A percentile compares a stretch with the other conserved stretches of the same genome.
phyloP scores from a whole-genome alignment of 257 asterid species.

The Solanum pinnatisectum region DNA sequence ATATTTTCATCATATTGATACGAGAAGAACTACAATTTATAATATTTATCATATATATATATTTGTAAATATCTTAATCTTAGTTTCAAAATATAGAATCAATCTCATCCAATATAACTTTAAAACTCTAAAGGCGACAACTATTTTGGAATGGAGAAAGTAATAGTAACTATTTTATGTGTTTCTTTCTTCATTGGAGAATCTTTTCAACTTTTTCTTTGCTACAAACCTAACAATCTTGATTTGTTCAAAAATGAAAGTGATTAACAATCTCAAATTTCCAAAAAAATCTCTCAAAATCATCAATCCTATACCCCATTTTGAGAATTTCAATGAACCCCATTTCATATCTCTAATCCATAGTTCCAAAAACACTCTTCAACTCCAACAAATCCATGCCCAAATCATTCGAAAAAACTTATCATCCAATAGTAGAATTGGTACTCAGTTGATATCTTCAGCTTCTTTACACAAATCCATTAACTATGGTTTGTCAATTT shows the following conservation, averaged over 20 bases:
- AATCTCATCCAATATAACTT: neutral
- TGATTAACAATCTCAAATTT: neutral
- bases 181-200: neutral
- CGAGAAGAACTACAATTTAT: accelerated
- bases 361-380: slow-evolving; percentile 3
- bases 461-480: slow-evolving; percentile 2
- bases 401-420: slow-evolving; percentile 3
- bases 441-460: slow-evolving; percentile 28
- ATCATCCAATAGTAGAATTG: slow-evolving; percentile 6
- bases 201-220: neutral
- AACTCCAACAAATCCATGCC: slow-evolving; percentile 23
- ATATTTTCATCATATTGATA: neutral
- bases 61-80: no score
- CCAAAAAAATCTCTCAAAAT: neutral
- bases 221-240: neutral
- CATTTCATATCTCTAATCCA: slow-evolving; percentile 28
- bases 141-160: neutral
- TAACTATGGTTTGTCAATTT: slow-evolving; percentile 11
- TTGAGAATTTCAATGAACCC: neutral
- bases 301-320: neutral
- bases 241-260: neutral
- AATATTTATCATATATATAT: neutral
- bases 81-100: neutral
- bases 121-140: no score
- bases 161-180: no score